Conservation (phyloP, 2,329 filamentous ascomycete genomes). For the Dactylellina haptotyla region DNA sequence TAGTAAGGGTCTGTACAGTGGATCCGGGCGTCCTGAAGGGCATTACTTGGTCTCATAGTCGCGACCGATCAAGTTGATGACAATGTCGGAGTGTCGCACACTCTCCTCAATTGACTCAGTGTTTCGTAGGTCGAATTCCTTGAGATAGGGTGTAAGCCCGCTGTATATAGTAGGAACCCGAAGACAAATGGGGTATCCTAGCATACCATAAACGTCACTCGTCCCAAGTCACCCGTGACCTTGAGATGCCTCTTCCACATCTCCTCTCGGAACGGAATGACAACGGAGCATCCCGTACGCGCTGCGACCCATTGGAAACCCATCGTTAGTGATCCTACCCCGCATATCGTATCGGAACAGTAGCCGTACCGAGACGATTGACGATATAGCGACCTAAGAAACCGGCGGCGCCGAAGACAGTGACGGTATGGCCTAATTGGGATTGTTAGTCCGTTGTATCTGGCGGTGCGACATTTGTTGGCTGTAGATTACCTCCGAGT, state of each 20-base stretch:
- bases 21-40: neutral
- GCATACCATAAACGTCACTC: constrained; percentile 83
- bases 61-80: constrained; percentile 94
- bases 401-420: constrained; percentile 96
- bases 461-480: neutral
- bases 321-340: constrained; percentile 5
- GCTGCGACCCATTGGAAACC: constrained; percentile 66
- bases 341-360: neutral
- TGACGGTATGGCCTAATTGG: constrained; percentile 84
- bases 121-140: constrained; percentile 96
- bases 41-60: constrained; percentile 93
- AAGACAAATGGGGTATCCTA: neutral
- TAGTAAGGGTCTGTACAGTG: constrained; percentile 4
- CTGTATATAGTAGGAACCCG: neutral
- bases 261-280: constrained; percentile 93
- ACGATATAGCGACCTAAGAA: constrained; percentile 97
- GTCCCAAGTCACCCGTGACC: constrained; percentile 91
- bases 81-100: constrained; percentile 94
- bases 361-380: constrained; percentile 79
- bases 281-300: constrained; percentile 90
- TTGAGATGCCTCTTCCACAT: constrained; percentile 98
- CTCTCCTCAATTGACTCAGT: constrained; percentile 95
- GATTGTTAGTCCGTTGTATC: constrained; percentile 49
- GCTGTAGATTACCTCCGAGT: constrained; percentile 76
- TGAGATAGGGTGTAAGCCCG: constrained; percentile 17